These are phyloP conservation scores for Phytopythium montanum DNA, from an alignment of 352 stramenopile genomes.

Conservation along the genomic window DNA sequence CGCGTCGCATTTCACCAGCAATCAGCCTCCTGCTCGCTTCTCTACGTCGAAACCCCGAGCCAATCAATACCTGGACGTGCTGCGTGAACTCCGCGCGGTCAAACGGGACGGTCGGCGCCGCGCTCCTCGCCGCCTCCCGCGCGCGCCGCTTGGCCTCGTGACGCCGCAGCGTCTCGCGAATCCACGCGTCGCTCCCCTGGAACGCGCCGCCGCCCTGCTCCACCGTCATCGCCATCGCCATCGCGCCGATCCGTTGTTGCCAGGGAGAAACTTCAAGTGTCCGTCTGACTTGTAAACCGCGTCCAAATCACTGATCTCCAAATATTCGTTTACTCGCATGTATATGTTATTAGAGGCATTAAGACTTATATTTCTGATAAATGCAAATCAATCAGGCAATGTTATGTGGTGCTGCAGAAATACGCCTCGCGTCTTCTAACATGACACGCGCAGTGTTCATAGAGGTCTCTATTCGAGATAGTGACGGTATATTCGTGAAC, in stretches of 20 bases:
- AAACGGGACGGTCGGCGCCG: conserved; percentile 45
- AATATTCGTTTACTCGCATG: neutral
- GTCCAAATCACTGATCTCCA: neutral
- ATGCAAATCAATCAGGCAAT: too few relatives aligned
- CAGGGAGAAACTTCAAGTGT: conserved; percentile 3
- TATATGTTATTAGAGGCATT: too few relatives aligned
- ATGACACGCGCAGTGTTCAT: neutral
- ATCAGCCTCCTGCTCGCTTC: neutral
- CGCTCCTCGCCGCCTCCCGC: conserved; percentile 23
- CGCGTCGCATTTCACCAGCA: neutral
- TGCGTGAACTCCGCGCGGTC: conserved; percentile 52
- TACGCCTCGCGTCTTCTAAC: neutral
- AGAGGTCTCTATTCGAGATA: neutral
- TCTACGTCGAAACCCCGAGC: neutral
- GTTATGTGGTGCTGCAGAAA: too few relatives aligned
- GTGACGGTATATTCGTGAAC: neutral
- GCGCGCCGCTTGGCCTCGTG: conserved; percentile 33
- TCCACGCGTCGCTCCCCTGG: conserved; percentile 53
- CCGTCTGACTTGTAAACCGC: neutral
- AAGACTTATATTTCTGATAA: too few relatives aligned
- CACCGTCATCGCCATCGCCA: conserved; percentile 4
- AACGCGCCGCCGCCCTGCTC: conserved; percentile 17
- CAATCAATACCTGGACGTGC: conserved; percentile 49
- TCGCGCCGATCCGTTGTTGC: neutral
- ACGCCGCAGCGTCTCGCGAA: conserved; percentile 30